Evolutionary conservation across 2,329 filamentous ascomycete species (phyloP), one percentile per base, ranked within the genome.

Genomic region (Colletotrichum caudatum): DNA sequence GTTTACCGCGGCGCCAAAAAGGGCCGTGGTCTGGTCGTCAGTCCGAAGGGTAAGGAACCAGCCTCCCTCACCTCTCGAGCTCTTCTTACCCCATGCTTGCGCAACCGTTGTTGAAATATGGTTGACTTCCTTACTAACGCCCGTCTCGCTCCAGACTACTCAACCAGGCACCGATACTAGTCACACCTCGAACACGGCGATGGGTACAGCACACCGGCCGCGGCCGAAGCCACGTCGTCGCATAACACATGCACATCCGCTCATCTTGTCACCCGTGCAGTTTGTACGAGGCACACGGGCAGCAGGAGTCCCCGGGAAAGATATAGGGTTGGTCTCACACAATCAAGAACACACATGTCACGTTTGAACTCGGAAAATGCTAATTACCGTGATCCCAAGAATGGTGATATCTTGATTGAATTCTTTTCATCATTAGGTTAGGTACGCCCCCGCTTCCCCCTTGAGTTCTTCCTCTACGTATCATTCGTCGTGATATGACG

Each of bases 1-100:
- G 95, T 99, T 73, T 99, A 98, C 81, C 91, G 95, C 71, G 96
- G 96, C n/a, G 96, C 96, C 41, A 98, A 97, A 88, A 99, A 99
- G 85, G 96, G 97, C 0, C 88, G 95, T 64, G 96, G 97, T 92
- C 84, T 99, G 76, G 96, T 99, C 51, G 94, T 98, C 75, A 97
- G 94, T 79, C 96, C 95, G 1, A 99, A 98, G 86, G 95, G 64
- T 67, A 62, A 37, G 56, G 20, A 37, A 44, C 16, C 11, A 46
- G 8, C 39, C 62, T 11, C 61, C 58, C 20, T 26, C 59, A 12
- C 63, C 51, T 62, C 33, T 50, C 37, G 2, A 37, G 12, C 6
- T 35, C 26, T 50, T 8, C 11, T 37, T 8, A 11, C 18, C 20
- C 20, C 26, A 14, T 23, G 20, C 18, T 5, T 29, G 35, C 50